These are phyloP conservation scores for Trifolium subterraneum DNA, from an alignment of 306 rosid genomes.

Conservation along the genomic window DNA sequence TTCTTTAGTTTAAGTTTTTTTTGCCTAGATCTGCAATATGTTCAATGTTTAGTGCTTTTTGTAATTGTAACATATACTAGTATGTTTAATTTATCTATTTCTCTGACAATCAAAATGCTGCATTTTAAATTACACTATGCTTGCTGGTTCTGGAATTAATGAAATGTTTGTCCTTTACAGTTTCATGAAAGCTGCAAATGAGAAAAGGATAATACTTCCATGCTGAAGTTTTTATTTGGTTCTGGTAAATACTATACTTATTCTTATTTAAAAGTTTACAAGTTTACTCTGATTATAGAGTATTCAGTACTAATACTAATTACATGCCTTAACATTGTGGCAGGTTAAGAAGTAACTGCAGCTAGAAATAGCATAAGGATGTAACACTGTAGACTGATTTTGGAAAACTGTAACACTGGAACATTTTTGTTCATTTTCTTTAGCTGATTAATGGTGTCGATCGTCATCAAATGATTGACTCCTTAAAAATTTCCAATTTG, in stretches of 20 bases:
- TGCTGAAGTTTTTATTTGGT: slow-evolving; percentile 59
- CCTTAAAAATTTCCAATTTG: background rate
- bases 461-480: slow-evolving; percentile 1
- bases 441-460: background rate
- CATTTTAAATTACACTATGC: background rate
- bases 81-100: background rate
- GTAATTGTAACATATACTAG: slow-evolving; percentile 1
- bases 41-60: background rate
- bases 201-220: slow-evolving; percentile 42
- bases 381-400: background rate
- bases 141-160: slow-evolving; percentile 3
- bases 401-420: background rate
- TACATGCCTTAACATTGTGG: slow-evolving; percentile 31
- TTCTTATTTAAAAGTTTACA: background rate
- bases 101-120: background rate
- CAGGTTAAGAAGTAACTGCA: slow-evolving; percentile 74
- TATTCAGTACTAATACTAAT: slow-evolving; percentile 38
- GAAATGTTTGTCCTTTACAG: slow-evolving; percentile 24
- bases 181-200: slow-evolving; percentile 51
- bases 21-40: slow-evolving; percentile 5
- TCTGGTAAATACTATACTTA: slow-evolving; percentile 51
- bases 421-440: background rate
- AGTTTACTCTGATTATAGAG: slow-evolving; percentile 3
- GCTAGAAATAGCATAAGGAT: slow-evolving; percentile 63
- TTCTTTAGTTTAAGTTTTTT: background rate